Evolutionary conservation across 495 filamentous ascomycete genomes (phyloP).

Genomic region (Choiromyces venosus): DNA sequence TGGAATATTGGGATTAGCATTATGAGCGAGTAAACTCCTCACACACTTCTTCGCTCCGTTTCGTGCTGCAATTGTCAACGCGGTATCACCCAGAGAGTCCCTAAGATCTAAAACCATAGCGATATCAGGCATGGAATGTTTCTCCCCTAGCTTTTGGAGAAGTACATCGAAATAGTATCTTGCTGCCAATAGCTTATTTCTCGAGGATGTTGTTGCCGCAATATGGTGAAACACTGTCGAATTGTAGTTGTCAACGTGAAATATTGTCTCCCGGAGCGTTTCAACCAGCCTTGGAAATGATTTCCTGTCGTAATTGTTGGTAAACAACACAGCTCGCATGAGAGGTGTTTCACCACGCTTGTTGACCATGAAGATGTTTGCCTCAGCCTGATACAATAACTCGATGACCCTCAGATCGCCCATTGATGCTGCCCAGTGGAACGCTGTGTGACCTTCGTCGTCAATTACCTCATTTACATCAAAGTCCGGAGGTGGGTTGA

Average conservation of each 20-base stretch:
- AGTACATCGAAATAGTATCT: conserved; percentile 88
- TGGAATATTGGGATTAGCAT: conserved; percentile 68
- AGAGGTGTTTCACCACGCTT: conserved; percentile 84
- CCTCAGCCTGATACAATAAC: conserved; percentile 70
- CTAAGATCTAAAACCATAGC: conserved; percentile 64
- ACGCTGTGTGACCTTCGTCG: conserved; percentile 75
- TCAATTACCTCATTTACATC: conserved; percentile 85
- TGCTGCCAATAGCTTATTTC: conserved; percentile 72
- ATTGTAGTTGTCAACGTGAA: conserved; percentile 65
- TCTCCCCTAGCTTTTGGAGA: conserved; percentile 73
- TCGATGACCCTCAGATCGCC: conserved; percentile 87
- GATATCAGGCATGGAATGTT: conserved; percentile 51
- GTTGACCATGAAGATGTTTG: conserved; percentile 61
- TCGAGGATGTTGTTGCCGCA: conserved; percentile 70
- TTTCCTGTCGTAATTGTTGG: conserved; percentile 87
- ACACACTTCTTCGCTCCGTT: conserved; percentile 70
- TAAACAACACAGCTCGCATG: conserved; percentile 90
- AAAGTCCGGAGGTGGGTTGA: conserved; percentile 73
- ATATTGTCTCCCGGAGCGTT: conserved; percentile 69
- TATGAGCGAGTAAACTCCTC: conserved; percentile 61
- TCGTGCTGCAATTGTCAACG: conserved; percentile 78
- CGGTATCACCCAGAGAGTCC: conserved; percentile 81
- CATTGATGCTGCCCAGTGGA: conserved; percentile 99
- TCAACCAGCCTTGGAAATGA: conserved; percentile 78
- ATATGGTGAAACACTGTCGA: conserved; percentile 91